A percentile compares a stretch with the other conserved stretches of the same genome.
Evolutionary conservation across 768 basidiomycete genomes (phyloP).

Genomic region (Leucosporidium scottii): DNA sequence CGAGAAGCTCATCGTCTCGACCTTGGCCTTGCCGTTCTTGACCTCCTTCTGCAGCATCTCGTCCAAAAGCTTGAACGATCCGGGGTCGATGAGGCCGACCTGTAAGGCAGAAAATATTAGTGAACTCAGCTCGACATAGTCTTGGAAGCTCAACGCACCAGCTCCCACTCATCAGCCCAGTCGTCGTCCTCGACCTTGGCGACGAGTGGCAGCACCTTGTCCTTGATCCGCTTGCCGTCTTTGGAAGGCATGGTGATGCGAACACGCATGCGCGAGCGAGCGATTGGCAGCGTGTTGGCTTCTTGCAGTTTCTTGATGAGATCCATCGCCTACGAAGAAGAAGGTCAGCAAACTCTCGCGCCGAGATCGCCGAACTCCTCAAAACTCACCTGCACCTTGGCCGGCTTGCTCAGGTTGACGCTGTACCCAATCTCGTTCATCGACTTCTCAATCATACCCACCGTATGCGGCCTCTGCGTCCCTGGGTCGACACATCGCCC

Average conservation of each 20-base stretch:
- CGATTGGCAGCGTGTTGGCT: conserved; percentile 79
- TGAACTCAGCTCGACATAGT: background rate
- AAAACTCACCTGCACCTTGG: conserved; percentile 78
- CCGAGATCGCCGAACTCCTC: conserved; percentile 1
- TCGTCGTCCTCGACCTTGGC: conserved; percentile 78
- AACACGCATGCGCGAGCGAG: conserved; percentile 87
- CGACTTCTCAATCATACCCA: conserved; percentile 94
- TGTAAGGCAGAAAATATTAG: conserved; percentile 39
- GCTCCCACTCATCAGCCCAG: conserved; percentile 70
- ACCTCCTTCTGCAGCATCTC: conserved; percentile 86
- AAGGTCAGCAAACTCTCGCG: background rate
- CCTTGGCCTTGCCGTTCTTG: conserved; percentile 53
- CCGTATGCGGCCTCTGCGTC: conserved; percentile 81
- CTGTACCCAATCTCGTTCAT: conserved; percentile 94
- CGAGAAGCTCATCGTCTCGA: conserved; percentile 30
- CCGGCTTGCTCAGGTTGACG: conserved; percentile 76
- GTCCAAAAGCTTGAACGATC: conserved; percentile 78
- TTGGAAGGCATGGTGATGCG: conserved; percentile 65
- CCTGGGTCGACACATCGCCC: conserved; percentile 92
- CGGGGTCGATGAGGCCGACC: conserved; percentile 88
- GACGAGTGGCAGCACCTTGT: conserved; percentile 62
- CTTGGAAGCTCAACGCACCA: conserved; percentile 51
- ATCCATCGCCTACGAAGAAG: conserved; percentile 63
- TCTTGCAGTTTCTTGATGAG: conserved; percentile 76
- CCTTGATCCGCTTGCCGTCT: conserved; percentile 62